Evolutionary conservation across 2,329 filamentous ascomycete species (phyloP), one percentile per base, ranked within the genome.

Genomic region (Cladosporium oxysporum): DNA sequence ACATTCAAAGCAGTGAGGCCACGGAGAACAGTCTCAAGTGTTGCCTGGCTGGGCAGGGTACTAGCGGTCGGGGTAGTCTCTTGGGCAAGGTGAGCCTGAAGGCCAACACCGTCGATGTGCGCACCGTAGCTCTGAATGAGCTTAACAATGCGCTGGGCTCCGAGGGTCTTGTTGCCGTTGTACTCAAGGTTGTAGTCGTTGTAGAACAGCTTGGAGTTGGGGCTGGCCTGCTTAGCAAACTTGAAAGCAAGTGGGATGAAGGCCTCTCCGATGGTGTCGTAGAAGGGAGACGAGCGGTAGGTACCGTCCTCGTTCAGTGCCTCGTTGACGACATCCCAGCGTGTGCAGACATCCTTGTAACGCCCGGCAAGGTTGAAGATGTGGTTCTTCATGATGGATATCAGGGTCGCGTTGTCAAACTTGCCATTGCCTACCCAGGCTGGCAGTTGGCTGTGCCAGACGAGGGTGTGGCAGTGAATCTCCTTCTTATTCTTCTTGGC

Each of bases 21-120:
- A 68, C 82, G 79, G 69, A 89, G 79, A 26, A 69, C 67, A 4
- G 84, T 82, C 14, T 74, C 74, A 10, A 80, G 69, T 76, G 67
- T 83, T 79, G 41, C 41, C 21, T 53, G 61, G 57, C 64, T 61
- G 21, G 68, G 68, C 5, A 65, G 61, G 26, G 18, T 14, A 37
- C 62, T 55, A 53, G 71, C 68, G 1, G 70, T 71, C 2, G 73
- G 71, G 12, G 75, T 76, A 12, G 77, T 76, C 50, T 80, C 81
- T 14, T 79, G 76, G 61, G 77, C 78, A 55, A 87, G 78, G 73
- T 88, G 86, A 23, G 80, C 79, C 74, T 88, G 85, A 3, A 84
- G 79, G 57, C 85, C 85, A 60, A 78, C 70, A 29, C 77, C 77
- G 41, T 79, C 74, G 41, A 78, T 77, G 53, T 76, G 73, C 35